Percentiles rank a stretch among this genome's conserved stretches.
phyloP scores from a whole-genome alignment of 768 basidiomycete species.

The Albatrellus ellisii region DNA sequence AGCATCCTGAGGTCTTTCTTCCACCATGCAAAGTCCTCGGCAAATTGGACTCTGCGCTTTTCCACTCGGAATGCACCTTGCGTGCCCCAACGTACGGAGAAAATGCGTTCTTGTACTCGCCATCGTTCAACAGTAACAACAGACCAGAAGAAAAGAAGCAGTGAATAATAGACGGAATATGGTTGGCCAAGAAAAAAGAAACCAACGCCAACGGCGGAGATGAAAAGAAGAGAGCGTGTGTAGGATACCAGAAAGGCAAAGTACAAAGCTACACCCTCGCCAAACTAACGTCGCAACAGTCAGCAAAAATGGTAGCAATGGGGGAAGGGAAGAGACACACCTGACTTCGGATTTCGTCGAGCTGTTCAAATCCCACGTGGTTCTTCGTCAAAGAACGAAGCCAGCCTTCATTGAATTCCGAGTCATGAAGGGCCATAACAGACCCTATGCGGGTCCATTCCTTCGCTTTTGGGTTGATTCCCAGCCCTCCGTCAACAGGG shows the following conservation, averaged over 20 bases:
- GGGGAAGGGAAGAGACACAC: slow-evolving; percentile 23
- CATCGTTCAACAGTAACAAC: slow-evolving; percentile 85
- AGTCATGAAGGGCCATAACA: slow-evolving; percentile 77
- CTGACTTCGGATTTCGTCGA: slow-evolving; percentile 63
- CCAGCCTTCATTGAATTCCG: slow-evolving; percentile 70
- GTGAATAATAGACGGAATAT: slow-evolving; percentile 69
- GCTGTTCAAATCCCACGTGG: slow-evolving; percentile 46
- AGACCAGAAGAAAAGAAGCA: slow-evolving; percentile 71
- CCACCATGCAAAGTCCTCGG: slow-evolving; percentile 53
- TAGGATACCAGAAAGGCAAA: slow-evolving; percentile 83
- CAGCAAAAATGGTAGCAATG: slow-evolving; percentile 8
- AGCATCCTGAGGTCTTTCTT: slow-evolving; percentile 53
- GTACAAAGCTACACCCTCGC: slow-evolving; percentile 75
- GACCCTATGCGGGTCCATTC: slow-evolving; percentile 76
- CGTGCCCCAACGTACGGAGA: slow-evolving; percentile 77
- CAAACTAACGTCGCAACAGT: slow-evolving; percentile 34
- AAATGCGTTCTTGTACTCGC: slow-evolving; percentile 72
- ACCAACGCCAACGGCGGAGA: slow-evolving; percentile 53
- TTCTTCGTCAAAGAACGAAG: slow-evolving; percentile 60
- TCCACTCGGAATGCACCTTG: slow-evolving; percentile 69
- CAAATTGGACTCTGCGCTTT: slow-evolving; percentile 48
- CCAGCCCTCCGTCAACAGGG: slow-evolving; percentile 69
- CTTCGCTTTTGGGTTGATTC: slow-evolving; percentile 55
- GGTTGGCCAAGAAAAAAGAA: slow-evolving; percentile 60
- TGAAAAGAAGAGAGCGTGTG: slow-evolving; percentile 65